Conservation (phyloP, 179 eudicot genomes). For the Drosera spatulata region DNA sequence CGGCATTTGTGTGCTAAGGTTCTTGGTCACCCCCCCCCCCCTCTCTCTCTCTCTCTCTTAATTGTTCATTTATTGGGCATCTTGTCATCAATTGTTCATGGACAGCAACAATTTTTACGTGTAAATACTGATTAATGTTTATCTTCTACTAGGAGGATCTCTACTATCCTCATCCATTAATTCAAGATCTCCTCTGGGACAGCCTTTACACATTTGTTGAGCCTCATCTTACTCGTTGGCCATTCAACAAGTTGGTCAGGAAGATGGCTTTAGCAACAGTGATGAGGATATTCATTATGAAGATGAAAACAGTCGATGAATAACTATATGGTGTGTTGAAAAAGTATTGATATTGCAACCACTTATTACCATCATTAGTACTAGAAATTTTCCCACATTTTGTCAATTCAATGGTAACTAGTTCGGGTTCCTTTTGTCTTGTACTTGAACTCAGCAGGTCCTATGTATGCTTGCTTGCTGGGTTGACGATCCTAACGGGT, state of each 20-base stretch:
- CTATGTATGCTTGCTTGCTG: conserved; percentile 45
- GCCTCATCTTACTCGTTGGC: conserved; percentile 44
- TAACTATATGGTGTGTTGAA: conserved; percentile 35
- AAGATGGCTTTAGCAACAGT: conserved; percentile 28
- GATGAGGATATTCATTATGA: conserved; percentile 63
- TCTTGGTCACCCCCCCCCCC: no score
- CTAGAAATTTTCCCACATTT: no score
- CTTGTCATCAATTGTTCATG: background rate
- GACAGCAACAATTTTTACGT: background rate
- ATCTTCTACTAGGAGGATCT: conserved; percentile 27
- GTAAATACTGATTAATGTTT: background rate
- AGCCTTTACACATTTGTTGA: conserved; percentile 26
- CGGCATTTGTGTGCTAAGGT: conserved; percentile 46
- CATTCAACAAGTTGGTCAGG: conserved; percentile 30
- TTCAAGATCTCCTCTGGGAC: conserved; percentile 53
- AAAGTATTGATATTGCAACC: conserved; percentile 14
- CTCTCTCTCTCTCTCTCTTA: background rate
- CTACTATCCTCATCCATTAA: conserved; percentile 4
- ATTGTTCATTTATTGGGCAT: background rate
- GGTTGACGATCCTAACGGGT: conserved; percentile 28
- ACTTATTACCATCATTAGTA: no score
- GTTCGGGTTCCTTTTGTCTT: no score
- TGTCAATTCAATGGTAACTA: no score
- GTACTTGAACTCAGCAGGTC: background rate
- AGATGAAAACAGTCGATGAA: conserved; percentile 44